Base-by-base conservation (phyloP, 2,329 filamentous ascomycete species). In the Whalleya microplaca region DNA sequence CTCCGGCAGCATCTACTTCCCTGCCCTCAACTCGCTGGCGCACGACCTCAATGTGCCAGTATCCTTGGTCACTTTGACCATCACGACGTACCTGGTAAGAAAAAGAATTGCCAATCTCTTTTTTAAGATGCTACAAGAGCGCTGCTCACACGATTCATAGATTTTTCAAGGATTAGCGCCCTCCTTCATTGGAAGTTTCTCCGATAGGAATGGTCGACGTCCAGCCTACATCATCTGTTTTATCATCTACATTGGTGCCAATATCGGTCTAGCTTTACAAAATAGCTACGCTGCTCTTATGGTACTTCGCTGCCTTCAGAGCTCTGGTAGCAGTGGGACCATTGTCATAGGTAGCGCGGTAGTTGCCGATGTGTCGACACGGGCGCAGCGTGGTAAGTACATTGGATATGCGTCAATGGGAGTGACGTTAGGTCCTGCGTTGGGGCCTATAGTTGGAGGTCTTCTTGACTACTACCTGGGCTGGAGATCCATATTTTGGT, bases 91-190 rank as follows among this genome's bases (percentile, higher is more conserved):
- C 41, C 51, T 66, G 20, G 59, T 66, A 45, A 45, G 59, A 27
- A 4, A 27, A 9, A 27, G 23, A 27, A 27, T 27, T 16, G 21
- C 53, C 23, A 27, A 27, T 4, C 23, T 27, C 23, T 9, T 27
- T n/a, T 27, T 9, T 27, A 27, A 9, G 23, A 27, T 27, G 23
- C 23, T 27, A 27, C 4, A 27, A 9, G 9, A 27, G 9, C 23
- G 23, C 23, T 27, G 23, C 23, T 27, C 23, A 27, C 9, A 27
- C 8, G 16, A 46, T 21, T 21, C 21, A 27, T n/a, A 58, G 56
- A 49, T 79, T 19, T 70, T 79, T 16, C 76, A 78, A 65, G 76
- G 71, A 2, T 56, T 80, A 2, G 72, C 75, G 0, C 78, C 78
- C 1, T 70, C 69, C 19, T 66, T 78, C 44, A 66, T 76, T 20